Evolutionary conservation across 169 alveolate genomes (phyloP), one percentile per base, ranked within the genome.

Genomic region (Babesia microti): DNA sequence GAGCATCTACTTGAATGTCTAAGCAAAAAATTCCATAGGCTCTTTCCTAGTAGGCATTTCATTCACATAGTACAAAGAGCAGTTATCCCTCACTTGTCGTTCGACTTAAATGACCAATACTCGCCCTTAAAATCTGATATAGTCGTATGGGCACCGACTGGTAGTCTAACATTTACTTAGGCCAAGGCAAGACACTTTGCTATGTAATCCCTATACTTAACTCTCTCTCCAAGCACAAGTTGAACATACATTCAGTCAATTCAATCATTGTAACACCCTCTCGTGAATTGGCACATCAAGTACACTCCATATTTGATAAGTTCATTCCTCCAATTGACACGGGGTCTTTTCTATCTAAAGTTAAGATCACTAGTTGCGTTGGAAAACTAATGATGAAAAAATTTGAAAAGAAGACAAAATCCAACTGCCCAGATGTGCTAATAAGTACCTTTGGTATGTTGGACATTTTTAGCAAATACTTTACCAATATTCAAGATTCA

Each of bases 281-380:
- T 3, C 81, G 97, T 12, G 97, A 91, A 59, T 72, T 91, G 41
- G 97, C 95, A 22, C 57, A 81, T 32, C 97, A 89, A 72, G 89
- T 89, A n/a, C 73, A 81, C 41, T 67, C 51, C 23, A 23, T 54
- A 1, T 51, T 44, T 44, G 28, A 41, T 12, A 52, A 68, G 74
- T 61, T 61, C 43, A 19, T 43, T 6, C 56, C 42, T 17, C 21
- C 29, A n/a, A 59, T 42, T 18, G 41, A 50, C 1, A n/a, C n/a
- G n/a, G n/a, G n/a, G n/a, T n/a, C n/a, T n/a, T n/a, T n/a, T 15
- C 12, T 30, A 23, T 7, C 26, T 61, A 26, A 41, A 29, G 55
- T 59, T 44, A 14, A 11, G 19, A 7, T 48, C n/a, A 11, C 12
- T 12, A 6, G 29, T 11, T 7, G 19, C 15, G 3, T 4, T 40